Base-by-base conservation (phyloP, 2,329 filamentous ascomycete species). In the Phyllosticta citrichinensis region DNA sequence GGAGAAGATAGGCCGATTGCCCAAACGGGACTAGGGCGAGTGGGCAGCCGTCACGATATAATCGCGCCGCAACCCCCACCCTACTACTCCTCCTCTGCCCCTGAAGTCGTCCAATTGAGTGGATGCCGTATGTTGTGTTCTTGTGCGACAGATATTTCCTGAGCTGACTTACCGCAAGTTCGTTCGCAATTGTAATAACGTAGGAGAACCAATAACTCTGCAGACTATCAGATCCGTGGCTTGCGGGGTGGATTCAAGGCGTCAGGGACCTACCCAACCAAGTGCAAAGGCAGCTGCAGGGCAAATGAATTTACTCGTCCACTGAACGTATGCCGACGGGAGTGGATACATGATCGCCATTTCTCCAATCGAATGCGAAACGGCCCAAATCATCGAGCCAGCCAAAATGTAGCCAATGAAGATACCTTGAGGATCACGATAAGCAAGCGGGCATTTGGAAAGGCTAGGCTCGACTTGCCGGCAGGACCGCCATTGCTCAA, bases 301-400 rank as follows among this genome's bases (percentile, higher is more conserved):
- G 61, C 76, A 72, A 56, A 79, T 69, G 63, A 79, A 80, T 50
- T 76, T 79, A 33, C 67, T 73, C 5, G 74, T 74, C 76, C 76
- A 79, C 65, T 78, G 76, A n/a, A 77, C 73, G 60, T 79, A 80
- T 11, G 76, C 75, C 5, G 73, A 75, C 0, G 77, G 76, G 0
- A 79, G 66, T 4, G 77, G 77, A 61, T 79, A 79, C 69, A 79
- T 69, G 62, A 77, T 70, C 0, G 75, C 76, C 73, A 80, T 75
- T 62, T 79, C 76, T 1, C 76, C 77, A 35, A 79, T 77, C 2
- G 75, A 77, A 40, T 79, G 77, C 52, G 68, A 72, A 35, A 80
- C 75, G n/a, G 71, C 69, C 76, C 76, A 79, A 17, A 78, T 73
- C 67, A 69, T 74, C 0, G 67, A 67, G 5, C 69, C 70, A 30